phyloP scores from a whole-genome alignment of 345 rosid species.

The Brassica juncea region DNA sequence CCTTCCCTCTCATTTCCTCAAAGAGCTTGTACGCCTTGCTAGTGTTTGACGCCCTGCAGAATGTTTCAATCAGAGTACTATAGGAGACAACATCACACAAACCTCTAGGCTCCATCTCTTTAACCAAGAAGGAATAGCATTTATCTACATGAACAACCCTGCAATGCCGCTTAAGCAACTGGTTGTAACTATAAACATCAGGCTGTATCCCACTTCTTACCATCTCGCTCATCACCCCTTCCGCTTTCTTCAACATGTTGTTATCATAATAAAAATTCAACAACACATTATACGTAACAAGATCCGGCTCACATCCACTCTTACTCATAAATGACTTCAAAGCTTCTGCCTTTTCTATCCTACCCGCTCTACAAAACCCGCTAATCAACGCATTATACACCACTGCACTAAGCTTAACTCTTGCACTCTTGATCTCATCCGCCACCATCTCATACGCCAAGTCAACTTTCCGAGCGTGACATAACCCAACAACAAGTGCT shows the following conservation, averaged over 20 bases:
- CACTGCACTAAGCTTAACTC: conserved; percentile 56
- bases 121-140: conserved; percentile 59
- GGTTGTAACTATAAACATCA: conserved; percentile 83
- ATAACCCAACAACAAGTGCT: conserved; percentile 68
- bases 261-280: conserved; percentile 71
- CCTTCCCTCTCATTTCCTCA: conserved; percentile 68
- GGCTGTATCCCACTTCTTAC: conserved; percentile 70
- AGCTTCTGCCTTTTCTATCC: conserved; percentile 75
- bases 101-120: conserved; percentile 69
- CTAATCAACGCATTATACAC: conserved; percentile 75
- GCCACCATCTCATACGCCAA: conserved; percentile 82
- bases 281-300: conserved; percentile 75
- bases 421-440: conserved; percentile 60
- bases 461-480: conserved; percentile 73
- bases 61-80: conserved; percentile 69
- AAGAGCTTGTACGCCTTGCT: conserved; percentile 63
- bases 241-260: conserved; percentile 64
- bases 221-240: conserved; percentile 63
- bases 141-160: conserved; percentile 53
- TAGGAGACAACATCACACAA: conserved; percentile 77
- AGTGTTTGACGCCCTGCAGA: conserved; percentile 50
- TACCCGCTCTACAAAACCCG: conserved; percentile 74
- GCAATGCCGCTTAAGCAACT: conserved; percentile 76
- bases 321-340: conserved; percentile 71
- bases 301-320: conserved; percentile 70